phyloP scores from a whole-genome alignment of 257 asterid species.

The Anisodus acutangulus region DNA sequence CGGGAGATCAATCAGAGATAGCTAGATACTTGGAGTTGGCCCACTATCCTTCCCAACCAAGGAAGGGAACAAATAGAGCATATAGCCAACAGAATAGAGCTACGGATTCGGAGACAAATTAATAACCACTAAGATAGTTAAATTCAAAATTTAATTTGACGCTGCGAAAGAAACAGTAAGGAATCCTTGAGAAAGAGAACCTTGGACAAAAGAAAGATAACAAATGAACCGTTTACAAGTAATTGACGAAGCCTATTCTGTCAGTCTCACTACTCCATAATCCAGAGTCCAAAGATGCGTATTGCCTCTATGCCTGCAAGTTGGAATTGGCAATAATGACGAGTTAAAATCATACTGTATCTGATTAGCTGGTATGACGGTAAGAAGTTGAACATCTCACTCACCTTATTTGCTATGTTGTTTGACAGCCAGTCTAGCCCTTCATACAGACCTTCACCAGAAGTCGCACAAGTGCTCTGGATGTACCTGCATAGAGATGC shows the following conservation, averaged over 20 bases:
- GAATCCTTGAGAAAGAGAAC: neutral
- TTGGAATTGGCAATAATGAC: neutral
- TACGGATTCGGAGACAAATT: neutral
- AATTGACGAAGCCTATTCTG: neutral
- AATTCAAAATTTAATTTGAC: neutral
- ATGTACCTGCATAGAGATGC: neutral
- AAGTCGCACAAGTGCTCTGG: conserved; percentile 19
- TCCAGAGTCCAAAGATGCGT: neutral
- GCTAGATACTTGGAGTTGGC: neutral
- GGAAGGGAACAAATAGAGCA: neutral
- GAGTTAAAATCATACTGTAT: neutral
- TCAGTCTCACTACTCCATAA: neutral
- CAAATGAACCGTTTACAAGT: conserved; percentile 13
- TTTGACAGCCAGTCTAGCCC: conserved; percentile 17
- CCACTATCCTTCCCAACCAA: neutral
- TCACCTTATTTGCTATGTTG: conserved; percentile 22
- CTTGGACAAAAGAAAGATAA: neutral
- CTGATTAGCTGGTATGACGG: neutral
- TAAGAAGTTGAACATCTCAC: neutral
- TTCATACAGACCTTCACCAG: conserved; percentile 15
- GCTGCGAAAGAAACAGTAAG: neutral
- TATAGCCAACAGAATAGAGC: neutral
- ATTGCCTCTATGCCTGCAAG: neutral
- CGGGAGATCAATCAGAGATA: neutral
- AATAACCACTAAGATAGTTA: neutral